Percentiles rank a stretch among this genome's conserved stretches.
These are phyloP conservation scores for Mollisia scopiformis DNA, from an alignment of 2,329 filamentous ascomycete genomes.

Conservation along the genomic window DNA sequence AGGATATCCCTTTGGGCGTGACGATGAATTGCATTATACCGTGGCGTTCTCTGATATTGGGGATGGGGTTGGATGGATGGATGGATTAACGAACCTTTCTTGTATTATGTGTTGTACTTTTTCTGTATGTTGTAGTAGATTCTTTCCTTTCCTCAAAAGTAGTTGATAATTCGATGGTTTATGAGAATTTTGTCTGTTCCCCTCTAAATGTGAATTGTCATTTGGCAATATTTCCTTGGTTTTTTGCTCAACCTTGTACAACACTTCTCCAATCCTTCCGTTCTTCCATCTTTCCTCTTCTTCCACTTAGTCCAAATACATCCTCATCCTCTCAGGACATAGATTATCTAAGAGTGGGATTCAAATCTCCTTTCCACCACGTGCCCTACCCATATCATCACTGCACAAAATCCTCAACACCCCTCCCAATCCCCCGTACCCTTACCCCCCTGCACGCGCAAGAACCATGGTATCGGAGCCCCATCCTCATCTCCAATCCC, in stretches of 20 bases:
- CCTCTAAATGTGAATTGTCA: background rate
- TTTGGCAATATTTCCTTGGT: background rate
- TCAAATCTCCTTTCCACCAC: no score
- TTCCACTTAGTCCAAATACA: no score
- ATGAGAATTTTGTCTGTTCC: background rate
- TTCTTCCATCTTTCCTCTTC: background rate
- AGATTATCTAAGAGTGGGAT: no score
- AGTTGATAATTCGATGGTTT: slow-evolving; percentile 6
- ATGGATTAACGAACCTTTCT: slow-evolving; percentile 7
- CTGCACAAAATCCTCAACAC: background rate
- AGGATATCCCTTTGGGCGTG: slow-evolving; percentile 18
- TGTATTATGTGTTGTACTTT: slow-evolving; percentile 20
- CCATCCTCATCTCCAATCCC: background rate
- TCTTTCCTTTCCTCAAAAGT: slow-evolving; percentile 12
- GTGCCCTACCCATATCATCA: no score
- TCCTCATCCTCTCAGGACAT: no score
- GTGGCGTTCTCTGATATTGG: slow-evolving; percentile 16
- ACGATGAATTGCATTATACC: slow-evolving; percentile 21
- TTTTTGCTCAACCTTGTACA: no score
- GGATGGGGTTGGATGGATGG: background rate
- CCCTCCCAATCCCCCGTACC: background rate
- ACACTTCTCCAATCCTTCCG: no score
- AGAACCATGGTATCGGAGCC: background rate
- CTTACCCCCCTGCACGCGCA: background rate
- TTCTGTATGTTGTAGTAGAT: slow-evolving; percentile 12